Evolutionary conservation across 306 rosid species (phyloP).

Genomic region (Cajanus cajan): DNA sequence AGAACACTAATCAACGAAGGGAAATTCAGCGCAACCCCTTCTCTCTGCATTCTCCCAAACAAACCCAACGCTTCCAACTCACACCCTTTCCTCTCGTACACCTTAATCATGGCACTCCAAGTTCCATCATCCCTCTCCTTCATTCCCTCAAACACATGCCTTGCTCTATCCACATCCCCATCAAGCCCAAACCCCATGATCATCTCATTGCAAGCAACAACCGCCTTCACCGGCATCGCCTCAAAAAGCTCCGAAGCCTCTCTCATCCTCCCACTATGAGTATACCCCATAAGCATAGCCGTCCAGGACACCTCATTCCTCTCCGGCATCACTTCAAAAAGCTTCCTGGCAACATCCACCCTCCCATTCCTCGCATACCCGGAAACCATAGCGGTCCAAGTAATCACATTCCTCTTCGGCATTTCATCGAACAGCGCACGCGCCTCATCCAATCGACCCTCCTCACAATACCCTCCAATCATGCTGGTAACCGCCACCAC

Average conservation of each 20-base stretch:
- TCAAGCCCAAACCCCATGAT: constrained; percentile 41
- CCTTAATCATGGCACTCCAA: constrained; percentile 60
- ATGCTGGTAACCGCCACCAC: constrained; percentile 48
- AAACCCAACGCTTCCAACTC: constrained; percentile 50
- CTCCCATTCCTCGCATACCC: constrained; percentile 51
- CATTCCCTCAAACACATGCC: constrained; percentile 44
- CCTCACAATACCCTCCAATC: constrained; percentile 57
- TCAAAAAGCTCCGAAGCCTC: constrained; percentile 57
- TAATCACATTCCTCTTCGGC: constrained; percentile 45
- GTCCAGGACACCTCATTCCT: constrained; percentile 63
- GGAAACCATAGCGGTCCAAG: constrained; percentile 62
- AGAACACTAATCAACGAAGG: constrained; percentile 53
- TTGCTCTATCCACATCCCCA: constrained; percentile 45
- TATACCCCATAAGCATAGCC: constrained; percentile 55
- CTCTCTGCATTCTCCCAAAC: constrained; percentile 55
- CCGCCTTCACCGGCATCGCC: constrained; percentile 44
- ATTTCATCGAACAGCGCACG: constrained; percentile 52
- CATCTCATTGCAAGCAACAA: constrained; percentile 54
- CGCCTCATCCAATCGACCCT: constrained; percentile 46
- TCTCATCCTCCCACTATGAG: constrained; percentile 44
- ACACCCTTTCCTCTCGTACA: constrained; percentile 49
- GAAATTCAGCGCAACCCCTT: constrained; percentile 46
- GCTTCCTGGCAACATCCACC: constrained; percentile 57
- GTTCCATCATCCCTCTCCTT: constrained; percentile 51
- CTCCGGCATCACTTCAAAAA: constrained; percentile 58